Evolutionary conservation across 768 basidiomycete genomes (phyloP), one percentile per base, ranked within the genome.

Genomic region (Tulasnella sp.): DNA sequence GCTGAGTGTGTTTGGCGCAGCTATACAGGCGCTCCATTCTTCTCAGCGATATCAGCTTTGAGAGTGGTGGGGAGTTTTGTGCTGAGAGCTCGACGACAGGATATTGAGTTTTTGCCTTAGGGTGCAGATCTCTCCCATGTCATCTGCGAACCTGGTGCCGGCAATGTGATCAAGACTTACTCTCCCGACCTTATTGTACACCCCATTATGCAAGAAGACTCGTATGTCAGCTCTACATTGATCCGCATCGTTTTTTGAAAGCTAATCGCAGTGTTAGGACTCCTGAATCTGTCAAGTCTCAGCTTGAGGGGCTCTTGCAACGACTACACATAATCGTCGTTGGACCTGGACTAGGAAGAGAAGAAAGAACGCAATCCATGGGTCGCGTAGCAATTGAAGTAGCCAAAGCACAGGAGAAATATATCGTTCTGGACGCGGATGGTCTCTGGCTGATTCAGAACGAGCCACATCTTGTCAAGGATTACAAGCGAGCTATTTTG

Each of bases 101-200:
- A 22, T 49, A 49, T 22, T 49, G 39, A 39, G 17, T n/a, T 54
- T 71, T 39, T 42, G 42, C 52, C 25, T 12, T 74, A 93, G 93
- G 96, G 96, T 40, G 93, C 91, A 70, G 97, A 99, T 83, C 86
- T 98, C 29, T 96, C 96, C 31, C 97, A 99, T 86, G 94, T 99
- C 77, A 97, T 99, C 75, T 99, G 97, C 84, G 91, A 96, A 7
- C 97, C 97, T 0, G 90, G 89, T 0, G 97, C 97, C 7, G 94
- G 95, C 36, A 87, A 87, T 5, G 92, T 95, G 67, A 99, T 99
- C 86, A 99, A 99, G 84, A 91, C 93, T 0, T 99, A 98, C 82
- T 96, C 94, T 3, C 96, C 96, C 1, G 96, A 99, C 83, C 84
- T 99, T 64, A 99, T 99, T 81, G 97, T 99, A 0, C 97, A 99